Percentiles rank a stretch among this genome's conserved stretches.
Evolutionary conservation across 768 basidiomycete genomes (phyloP).

Genomic region (Suillus fuscotomentosus): DNA sequence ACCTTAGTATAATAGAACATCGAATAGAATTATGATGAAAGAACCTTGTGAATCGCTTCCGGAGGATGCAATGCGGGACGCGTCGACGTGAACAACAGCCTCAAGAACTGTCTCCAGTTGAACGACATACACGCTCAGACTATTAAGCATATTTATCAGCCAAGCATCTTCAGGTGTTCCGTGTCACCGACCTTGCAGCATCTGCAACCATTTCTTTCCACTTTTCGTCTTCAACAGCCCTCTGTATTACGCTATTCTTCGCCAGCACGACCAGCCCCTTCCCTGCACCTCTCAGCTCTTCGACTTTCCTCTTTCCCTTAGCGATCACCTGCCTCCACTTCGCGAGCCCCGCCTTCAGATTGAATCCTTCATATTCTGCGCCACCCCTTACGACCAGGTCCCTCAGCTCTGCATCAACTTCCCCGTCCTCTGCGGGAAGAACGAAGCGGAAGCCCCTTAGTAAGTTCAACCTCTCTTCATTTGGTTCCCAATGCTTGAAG

Average conservation of each 20-base stretch:
- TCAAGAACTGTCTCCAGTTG: slow-evolving; percentile 49
- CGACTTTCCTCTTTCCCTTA: slow-evolving; percentile 49
- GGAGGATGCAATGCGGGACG: slow-evolving; percentile 27
- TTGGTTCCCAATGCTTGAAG: slow-evolving; percentile 63
- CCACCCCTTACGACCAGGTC: slow-evolving; percentile 57
- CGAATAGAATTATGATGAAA: background rate
- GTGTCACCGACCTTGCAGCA: slow-evolving; percentile 44
- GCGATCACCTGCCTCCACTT: slow-evolving; percentile 54
- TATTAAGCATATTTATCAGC: slow-evolving; percentile 19
- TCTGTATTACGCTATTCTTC: slow-evolving; percentile 43
- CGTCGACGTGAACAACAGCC: slow-evolving; percentile 41
- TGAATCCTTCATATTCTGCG: slow-evolving; percentile 63
- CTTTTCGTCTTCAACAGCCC: slow-evolving; percentile 49
- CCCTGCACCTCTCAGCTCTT: slow-evolving; percentile 29
- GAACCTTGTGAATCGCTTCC: slow-evolving; percentile 20
- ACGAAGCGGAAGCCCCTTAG: slow-evolving; percentile 56
- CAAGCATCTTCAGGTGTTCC: slow-evolving; percentile 1
- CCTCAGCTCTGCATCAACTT: slow-evolving; percentile 45
- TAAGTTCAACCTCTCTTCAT: slow-evolving; percentile 58
- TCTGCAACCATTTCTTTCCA: slow-evolving; percentile 56
- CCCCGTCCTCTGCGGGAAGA: slow-evolving; percentile 55
- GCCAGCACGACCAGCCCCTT: slow-evolving; percentile 53
- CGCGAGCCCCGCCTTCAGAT: slow-evolving; percentile 44
- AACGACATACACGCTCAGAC: slow-evolving; percentile 43
- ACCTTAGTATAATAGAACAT: background rate